Evolutionary conservation across 1,284 basidiomycete genomes (phyloP), one percentile per base, ranked within the genome.

Genomic region (Volvariella volvacea): DNA sequence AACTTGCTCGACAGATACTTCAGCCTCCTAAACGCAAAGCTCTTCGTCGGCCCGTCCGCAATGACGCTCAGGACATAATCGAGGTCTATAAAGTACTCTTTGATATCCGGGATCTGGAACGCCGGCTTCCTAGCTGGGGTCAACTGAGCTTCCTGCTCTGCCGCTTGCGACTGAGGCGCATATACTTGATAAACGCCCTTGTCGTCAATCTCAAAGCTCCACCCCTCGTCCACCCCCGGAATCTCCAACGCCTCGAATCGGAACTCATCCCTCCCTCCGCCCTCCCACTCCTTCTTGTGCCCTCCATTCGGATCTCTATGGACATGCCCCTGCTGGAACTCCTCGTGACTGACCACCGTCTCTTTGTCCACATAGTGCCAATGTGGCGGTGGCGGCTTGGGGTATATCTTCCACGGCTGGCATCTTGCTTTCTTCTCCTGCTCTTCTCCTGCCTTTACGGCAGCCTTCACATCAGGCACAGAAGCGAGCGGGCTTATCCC

Each of bases 1-100:
- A 95, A 99, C 65, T 98, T 98, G 68, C 88, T 88, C n/a, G 84
- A 74, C 9, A 99, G 75, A 59, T 95, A 99, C 67, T 92, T 93
- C 52, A 99, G 74, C 44, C 96, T 70, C 2, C 93, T 77, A 67
- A 88, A 99, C 0, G 96, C 95, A 60, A 97, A 96, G 54, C 88
- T 92, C 68, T 99, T 99, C 3, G 92, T 87, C 0, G 96, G 96
- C 0, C 96, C 95, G 57, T 95, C 90, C 0, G 89, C 80, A 50
- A 95, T 94, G 48, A 93, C 88, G 8, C 74, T 70, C 9, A 94
- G 75, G 7, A 93, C 73, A 58, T 84, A 92, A 61, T 99, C 95
- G n/a, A 99, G 79, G 61, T 99, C 96, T 41, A 89, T 73, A 61
- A 96, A 99, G 63, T 98, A 99, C 61, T 98, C 94, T 51, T 86